Conservation (phyloP, 768 basidiomycete genomes). For the Cubamyces lactineus region DNA sequence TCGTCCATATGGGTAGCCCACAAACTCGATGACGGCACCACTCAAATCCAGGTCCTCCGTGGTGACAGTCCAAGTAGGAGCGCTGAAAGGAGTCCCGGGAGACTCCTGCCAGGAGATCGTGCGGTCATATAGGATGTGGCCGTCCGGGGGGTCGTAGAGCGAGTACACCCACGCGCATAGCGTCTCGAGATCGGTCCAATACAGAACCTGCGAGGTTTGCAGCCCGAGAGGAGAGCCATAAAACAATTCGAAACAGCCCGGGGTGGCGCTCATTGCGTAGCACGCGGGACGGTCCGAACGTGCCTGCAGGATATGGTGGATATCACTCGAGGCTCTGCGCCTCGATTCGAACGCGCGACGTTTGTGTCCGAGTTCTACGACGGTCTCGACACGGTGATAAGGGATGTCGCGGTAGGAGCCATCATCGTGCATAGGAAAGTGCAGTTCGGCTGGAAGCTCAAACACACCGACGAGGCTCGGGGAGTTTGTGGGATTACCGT, state of each 20-base stretch:
- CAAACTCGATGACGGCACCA: not conserved
- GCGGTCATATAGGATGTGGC: slow-evolving; percentile 9
- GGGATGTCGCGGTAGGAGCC: not conserved
- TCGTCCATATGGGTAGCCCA: not conserved
- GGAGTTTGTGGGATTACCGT: not conserved
- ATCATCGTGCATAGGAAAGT: not conserved
- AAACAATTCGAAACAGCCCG: not conserved
- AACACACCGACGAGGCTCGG: not conserved
- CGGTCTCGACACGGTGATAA: not conserved
- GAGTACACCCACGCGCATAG: slow-evolving; percentile 8
- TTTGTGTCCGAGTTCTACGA: not conserved
- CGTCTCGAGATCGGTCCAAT: not conserved
- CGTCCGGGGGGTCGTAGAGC: slow-evolving; percentile 8
- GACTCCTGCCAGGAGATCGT: not conserved
- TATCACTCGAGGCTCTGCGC: not conserved
- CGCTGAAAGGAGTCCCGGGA: too few relatives aligned
- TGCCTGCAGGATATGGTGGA: not conserved
- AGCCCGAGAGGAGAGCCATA: slow-evolving; percentile 4
- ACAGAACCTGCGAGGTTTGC: not conserved
- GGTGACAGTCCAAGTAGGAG: not conserved
- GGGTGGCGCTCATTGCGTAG: slow-evolving; percentile 1
- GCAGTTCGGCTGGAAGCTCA: not conserved
- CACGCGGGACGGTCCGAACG: slow-evolving; percentile 8
- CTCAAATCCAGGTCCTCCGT: not conserved
- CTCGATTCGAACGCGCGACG: not conserved